Evolutionary conservation across 805 yeast genomes (phyloP).

Genomic region (Scheffersomyces stipitis): DNA sequence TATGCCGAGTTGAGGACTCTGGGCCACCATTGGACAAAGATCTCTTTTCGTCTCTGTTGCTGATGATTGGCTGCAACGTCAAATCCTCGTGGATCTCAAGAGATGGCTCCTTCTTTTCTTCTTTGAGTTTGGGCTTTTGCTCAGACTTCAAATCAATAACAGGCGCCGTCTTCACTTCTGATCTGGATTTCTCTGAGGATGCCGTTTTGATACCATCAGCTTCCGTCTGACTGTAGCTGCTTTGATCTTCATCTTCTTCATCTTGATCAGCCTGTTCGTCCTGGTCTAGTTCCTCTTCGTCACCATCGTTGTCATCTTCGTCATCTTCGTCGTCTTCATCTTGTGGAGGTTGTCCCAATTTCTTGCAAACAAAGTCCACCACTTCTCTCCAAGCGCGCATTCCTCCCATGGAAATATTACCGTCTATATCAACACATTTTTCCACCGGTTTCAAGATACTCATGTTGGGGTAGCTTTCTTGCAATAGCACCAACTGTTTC

Average conservation of each 20-base stretch:
- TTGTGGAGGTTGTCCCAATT: conserved; percentile 18
- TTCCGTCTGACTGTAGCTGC: too few relatives aligned
- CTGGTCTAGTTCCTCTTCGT: conserved; percentile 4
- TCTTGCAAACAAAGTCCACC: conserved; percentile 22
- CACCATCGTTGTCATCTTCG: conserved; percentile 5
- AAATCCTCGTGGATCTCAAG: background rate
- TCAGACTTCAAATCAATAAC: background rate
- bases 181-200: background rate
- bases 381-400: conserved; percentile 29
- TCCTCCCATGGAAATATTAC: conserved; percentile 30
- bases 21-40: background rate
- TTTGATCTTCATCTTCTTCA: background rate
- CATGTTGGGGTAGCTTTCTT: conserved; percentile 24
- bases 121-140: background rate
- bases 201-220: background rate
- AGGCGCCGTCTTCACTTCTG: background rate
- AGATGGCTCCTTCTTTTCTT: too few relatives aligned
- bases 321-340: conserved; percentile 18
- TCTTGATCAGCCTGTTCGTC: conserved; percentile 6
- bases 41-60: background rate
- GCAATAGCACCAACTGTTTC: conserved; percentile 18
- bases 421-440: conserved; percentile 23
- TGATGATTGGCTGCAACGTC: background rate
- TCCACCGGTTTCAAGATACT: conserved; percentile 26
- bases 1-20: conserved; percentile 1